Percentiles rank a stretch among this genome's conserved stretches.
phyloP scores from a whole-genome alignment of 176 grass and related monocot species.

The Cenchrus purpureus region DNA sequence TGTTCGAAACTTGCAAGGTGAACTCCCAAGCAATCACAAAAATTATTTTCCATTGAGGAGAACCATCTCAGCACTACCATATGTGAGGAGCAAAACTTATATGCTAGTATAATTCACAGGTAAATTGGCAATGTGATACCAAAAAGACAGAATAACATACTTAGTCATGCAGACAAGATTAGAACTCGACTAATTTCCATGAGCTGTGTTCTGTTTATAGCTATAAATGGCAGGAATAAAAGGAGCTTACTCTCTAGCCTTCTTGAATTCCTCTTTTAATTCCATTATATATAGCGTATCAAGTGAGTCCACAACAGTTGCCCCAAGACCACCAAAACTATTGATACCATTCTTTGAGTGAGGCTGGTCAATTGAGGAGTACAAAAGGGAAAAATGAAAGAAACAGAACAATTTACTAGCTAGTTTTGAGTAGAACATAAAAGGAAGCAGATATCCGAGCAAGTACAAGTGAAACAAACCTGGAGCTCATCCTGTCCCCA shows the following conservation, averaged over 20 bases:
- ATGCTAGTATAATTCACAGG: neutral
- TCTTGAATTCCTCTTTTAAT: constrained; percentile 66
- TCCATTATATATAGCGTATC: constrained; percentile 83
- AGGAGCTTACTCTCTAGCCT: constrained; percentile 67
- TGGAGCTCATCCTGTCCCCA: constrained; percentile 77
- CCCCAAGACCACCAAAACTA: constrained; percentile 80
- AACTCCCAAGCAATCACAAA: neutral
- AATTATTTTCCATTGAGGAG: neutral
- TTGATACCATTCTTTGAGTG: constrained; percentile 74
- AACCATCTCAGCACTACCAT: neutral
- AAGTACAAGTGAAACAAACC: constrained; percentile 39
- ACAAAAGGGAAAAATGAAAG: neutral
- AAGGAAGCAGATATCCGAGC: neutral
- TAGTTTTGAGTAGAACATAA: neutral
- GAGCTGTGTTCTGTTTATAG: neutral
- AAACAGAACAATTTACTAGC: neutral
- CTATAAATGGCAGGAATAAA: neutral
- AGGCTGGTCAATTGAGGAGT: constrained; percentile 45
- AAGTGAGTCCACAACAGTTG: constrained; percentile 74
- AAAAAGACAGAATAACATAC: neutral
- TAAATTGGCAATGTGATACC: neutral
- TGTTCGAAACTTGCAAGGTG: neutral
- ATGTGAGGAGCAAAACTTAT: neutral
- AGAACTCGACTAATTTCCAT: neutral
- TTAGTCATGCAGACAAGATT: neutral